Evolutionary conservation across 108 stramenopile genomes (phyloP).

Genomic region (Conticribra weissflogii): DNA sequence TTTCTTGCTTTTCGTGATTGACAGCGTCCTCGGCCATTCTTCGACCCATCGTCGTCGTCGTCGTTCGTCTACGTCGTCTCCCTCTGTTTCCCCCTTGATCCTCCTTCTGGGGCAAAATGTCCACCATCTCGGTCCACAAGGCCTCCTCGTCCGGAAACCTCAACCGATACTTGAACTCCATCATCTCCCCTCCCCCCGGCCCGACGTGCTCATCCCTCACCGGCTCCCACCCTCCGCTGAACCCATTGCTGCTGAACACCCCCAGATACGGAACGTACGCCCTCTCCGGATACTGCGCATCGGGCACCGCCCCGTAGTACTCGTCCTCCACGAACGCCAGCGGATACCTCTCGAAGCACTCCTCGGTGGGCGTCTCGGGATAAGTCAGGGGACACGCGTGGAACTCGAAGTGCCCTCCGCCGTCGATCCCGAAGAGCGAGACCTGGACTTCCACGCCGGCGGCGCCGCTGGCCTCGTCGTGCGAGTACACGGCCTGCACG

Average conservation of each 20-base stretch:
- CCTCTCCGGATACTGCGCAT: constrained; percentile 24
- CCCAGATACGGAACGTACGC: constrained; percentile 27
- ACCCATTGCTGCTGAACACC: constrained; percentile 3
- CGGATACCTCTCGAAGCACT: constrained; percentile 28
- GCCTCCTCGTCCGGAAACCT: constrained; percentile 17
- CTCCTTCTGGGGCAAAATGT: no score
- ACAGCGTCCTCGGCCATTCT: background rate
- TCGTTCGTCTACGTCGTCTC: background rate
- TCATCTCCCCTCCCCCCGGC: constrained; percentile 15
- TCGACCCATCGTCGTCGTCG: no score
- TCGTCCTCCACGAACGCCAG: constrained; percentile 34
- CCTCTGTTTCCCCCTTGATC: background rate
- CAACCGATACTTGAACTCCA: constrained; percentile 33
- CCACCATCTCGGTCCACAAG: constrained; percentile 3
- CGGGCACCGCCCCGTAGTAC: constrained; percentile 20
- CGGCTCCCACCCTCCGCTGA: background rate
- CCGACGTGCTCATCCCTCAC: constrained; percentile 5
- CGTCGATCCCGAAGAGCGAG: constrained; percentile 7
- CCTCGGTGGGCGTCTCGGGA: constrained; percentile 25
- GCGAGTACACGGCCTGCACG: constrained; percentile 3
- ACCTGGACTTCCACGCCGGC: constrained; percentile 25
- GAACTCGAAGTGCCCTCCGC: constrained; percentile 42
- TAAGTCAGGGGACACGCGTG: constrained; percentile 29
- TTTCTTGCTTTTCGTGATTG: no score
- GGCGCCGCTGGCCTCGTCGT: constrained; percentile 13